Percentiles rank a stretch among this genome's conserved stretches.
Evolutionary conservation across 441 rosid species (phyloP).

Genomic region (Erysimum cheiri): DNA sequence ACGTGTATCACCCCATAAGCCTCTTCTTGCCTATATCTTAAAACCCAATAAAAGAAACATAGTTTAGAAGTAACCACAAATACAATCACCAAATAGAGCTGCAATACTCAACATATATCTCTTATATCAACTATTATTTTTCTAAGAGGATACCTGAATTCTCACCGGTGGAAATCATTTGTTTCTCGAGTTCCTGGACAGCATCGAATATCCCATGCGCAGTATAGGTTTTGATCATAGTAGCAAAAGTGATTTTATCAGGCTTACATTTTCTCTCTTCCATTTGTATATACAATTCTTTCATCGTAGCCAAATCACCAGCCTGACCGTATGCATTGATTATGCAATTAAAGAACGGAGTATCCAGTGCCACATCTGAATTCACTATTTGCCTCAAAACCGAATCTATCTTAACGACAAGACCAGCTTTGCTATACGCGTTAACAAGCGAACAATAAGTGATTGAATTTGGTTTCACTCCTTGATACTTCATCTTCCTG

Average conservation of each 20-base stretch:
- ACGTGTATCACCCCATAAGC: conserved; percentile 25
- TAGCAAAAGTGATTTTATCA: conserved; percentile 66
- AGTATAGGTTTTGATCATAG: conserved; percentile 73
- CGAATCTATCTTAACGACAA: conserved; percentile 64
- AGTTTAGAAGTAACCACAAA: conserved; percentile 2
- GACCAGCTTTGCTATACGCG: conserved; percentile 69
- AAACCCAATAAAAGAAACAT: conserved; percentile 24
- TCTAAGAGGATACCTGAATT: conserved; percentile 42
- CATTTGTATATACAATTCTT: conserved; percentile 63
- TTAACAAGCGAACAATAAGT: conserved; percentile 79
- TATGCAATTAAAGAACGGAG: conserved; percentile 77
- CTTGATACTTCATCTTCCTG: conserved; percentile 71
- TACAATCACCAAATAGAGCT: conserved; percentile 2
- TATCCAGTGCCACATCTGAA: conserved; percentile 77
- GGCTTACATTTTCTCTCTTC: conserved; percentile 72
- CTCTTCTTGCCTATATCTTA: conserved; percentile 36
- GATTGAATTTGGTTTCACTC: conserved; percentile 79
- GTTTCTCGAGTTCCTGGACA: conserved; percentile 59
- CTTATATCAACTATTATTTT: not conserved
- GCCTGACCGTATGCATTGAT: conserved; percentile 76
- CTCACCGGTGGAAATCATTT: conserved; percentile 48
- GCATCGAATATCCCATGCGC: conserved; percentile 71
- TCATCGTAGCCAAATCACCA: conserved; percentile 74
- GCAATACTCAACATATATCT: conserved; percentile 1
- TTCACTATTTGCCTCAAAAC: conserved; percentile 76